These are phyloP conservation scores for Alternaria ethzedia DNA, from an alignment of 2,329 filamentous ascomycete genomes.

Conservation along the genomic window DNA sequence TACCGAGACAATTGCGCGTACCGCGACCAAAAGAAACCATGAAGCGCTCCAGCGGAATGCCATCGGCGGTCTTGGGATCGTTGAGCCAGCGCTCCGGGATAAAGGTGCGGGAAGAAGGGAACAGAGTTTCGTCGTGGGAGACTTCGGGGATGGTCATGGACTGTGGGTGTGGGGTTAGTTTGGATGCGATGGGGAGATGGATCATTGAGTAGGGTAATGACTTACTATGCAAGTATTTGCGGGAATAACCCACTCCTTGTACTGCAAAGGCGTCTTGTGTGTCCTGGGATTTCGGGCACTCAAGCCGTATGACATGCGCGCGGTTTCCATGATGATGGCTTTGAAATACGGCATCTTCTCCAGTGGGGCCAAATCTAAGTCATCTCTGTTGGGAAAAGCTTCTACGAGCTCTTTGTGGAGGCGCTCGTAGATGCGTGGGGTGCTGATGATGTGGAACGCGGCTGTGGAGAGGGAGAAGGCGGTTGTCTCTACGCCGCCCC, in stretches of 20 bases:
- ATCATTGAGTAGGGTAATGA: background rate
- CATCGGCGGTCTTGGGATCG: slow-evolving; percentile 32
- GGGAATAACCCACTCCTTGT: slow-evolving; percentile 40
- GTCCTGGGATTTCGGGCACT: slow-evolving; percentile 48
- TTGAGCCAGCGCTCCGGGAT: slow-evolving; percentile 52
- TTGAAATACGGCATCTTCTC: slow-evolving; percentile 16
- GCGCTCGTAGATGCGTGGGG: slow-evolving; percentile 36
- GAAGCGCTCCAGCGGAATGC: slow-evolving; percentile 48
- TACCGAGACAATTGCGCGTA: slow-evolving; percentile 51
- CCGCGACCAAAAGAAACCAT: slow-evolving; percentile 53
- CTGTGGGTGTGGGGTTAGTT: background rate
- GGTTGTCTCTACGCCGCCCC: slow-evolving; percentile 50
- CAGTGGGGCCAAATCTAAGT: slow-evolving; percentile 29
- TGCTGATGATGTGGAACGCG: slow-evolving; percentile 43
- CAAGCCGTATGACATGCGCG: slow-evolving; percentile 49
- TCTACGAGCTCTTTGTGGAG: slow-evolving; percentile 40
- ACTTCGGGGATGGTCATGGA: slow-evolving; percentile 48
- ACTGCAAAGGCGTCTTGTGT: slow-evolving; percentile 26
- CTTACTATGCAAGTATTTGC: slow-evolving; percentile 43
- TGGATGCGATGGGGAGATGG: background rate
- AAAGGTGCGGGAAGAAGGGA: slow-evolving; percentile 45
- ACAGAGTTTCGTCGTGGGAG: slow-evolving; percentile 46
- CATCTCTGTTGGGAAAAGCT: slow-evolving; percentile 33
- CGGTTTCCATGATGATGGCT: slow-evolving; percentile 35
- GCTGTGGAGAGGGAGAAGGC: slow-evolving; percentile 41